These are phyloP conservation scores for Pichia thaimueangensis DNA, from an alignment of 805 yeast species.

Conservation along the genomic window DNA sequence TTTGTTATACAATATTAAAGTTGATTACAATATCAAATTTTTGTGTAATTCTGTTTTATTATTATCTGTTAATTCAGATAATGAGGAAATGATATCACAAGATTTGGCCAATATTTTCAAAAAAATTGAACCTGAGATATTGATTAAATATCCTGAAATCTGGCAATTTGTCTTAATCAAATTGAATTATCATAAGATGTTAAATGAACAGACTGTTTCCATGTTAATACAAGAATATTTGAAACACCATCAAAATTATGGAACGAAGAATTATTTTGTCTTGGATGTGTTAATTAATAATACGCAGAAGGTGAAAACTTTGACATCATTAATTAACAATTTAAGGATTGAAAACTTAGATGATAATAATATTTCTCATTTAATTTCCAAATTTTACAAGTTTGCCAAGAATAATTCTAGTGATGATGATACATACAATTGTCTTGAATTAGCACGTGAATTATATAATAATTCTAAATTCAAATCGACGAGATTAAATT, in stretches of 20 bases:
- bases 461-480: conserved; percentile 14
- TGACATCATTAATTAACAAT: conserved; percentile 14
- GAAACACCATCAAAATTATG: conserved; percentile 4
- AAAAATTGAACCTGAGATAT: conserved; percentile 16
- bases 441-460: conserved; percentile 23
- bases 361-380: conserved; percentile 21
- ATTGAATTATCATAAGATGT: conserved; percentile 17
- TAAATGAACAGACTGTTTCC: conserved; percentile 14
- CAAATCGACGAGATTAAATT: conserved; percentile 21
- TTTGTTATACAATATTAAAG: conserved; percentile 16
- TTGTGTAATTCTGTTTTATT: conserved; percentile 26
- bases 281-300: conserved; percentile 22
- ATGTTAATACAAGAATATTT: conserved; percentile 19
- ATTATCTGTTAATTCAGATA: conserved; percentile 15
- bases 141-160: conserved; percentile 25
- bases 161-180: conserved; percentile 27
- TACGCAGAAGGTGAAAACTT: conserved; percentile 9
- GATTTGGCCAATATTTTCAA: conserved; percentile 17
- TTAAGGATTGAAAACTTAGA: conserved; percentile 18
- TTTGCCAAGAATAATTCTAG: conserved; percentile 14
- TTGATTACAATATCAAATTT: conserved; percentile 25
- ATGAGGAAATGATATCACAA: conserved; percentile 13
- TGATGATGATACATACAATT: conserved; percentile 10
- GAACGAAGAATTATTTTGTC: conserved; percentile 12
- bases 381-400: conserved; percentile 25